These are phyloP conservation scores for Paxillus rubicundulus DNA, from an alignment of 768 basidiomycete genomes.

Conservation along the genomic window DNA sequence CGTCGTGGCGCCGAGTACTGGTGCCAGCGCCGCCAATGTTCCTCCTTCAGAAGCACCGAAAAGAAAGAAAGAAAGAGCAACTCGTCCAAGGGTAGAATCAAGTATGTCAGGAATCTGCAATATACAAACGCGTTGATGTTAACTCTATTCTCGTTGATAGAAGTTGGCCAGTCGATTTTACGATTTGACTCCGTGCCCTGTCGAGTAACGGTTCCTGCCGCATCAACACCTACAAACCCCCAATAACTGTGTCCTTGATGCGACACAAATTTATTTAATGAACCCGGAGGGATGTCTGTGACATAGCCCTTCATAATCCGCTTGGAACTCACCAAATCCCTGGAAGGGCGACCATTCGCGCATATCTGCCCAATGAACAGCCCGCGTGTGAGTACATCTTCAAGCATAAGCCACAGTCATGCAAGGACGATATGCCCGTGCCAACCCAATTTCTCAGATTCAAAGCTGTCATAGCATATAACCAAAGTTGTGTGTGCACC, in stretches of 20 bases:
- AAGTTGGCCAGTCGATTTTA: background rate
- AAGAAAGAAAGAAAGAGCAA: conserved; percentile 10
- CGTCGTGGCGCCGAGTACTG: background rate
- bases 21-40: background rate
- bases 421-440: too few species aligned
- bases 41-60: conserved; percentile 2
- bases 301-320: background rate
- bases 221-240: background rate
- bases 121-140: too few species aligned
- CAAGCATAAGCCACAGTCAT: too few species aligned
- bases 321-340: background rate
- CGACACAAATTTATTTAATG: background rate
- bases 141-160: background rate
- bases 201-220: background rate
- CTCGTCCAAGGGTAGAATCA: background rate
- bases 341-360: background rate
- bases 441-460: background rate
- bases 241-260: background rate
- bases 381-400: too few species aligned
- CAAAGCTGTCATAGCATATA: background rate
- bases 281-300: background rate
- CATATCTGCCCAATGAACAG: background rate
- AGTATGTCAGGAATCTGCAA: background rate
- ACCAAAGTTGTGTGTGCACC: background rate
- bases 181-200: background rate